Evolutionary conservation across 257 asterid species (phyloP).

Genomic region (Solanum chiquidenum): DNA sequence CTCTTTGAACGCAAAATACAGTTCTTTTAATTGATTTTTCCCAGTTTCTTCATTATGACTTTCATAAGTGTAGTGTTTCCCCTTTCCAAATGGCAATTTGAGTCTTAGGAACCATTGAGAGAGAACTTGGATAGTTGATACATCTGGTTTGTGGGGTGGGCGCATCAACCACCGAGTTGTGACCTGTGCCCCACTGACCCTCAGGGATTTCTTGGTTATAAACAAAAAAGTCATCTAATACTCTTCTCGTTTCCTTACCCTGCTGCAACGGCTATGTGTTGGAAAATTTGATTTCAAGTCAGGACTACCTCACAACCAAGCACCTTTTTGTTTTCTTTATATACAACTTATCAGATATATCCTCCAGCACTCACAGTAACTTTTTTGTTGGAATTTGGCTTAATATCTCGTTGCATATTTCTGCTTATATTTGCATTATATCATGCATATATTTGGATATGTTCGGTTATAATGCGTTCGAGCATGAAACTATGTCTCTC

Average conservation of each 20-base stretch:
- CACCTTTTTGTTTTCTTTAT: background rate
- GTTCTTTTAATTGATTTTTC: background rate
- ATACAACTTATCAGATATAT: background rate
- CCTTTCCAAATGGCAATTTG: background rate
- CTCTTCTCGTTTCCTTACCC: background rate
- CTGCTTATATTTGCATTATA: background rate
- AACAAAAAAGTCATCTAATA: background rate
- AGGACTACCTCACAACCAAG: background rate
- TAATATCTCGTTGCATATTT: background rate
- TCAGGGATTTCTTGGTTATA: background rate
- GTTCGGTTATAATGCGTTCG: background rate
- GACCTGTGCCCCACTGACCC: background rate
- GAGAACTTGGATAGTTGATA: background rate
- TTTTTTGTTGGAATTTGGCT: background rate
- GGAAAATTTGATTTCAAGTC: background rate
- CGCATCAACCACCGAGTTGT: background rate
- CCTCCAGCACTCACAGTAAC: background rate
- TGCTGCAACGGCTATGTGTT: background rate
- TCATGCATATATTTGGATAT: background rate
- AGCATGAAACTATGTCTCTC: background rate
- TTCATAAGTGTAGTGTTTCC: background rate
- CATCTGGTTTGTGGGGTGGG: background rate
- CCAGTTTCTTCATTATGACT: background rate
- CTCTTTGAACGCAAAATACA: background rate
- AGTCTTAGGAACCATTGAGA: background rate